A percentile compares a stretch with the other conserved stretches of the same genome.
Evolutionary conservation across 345 rosid species (phyloP).

Genomic region (Eutrema yunnanense): DNA sequence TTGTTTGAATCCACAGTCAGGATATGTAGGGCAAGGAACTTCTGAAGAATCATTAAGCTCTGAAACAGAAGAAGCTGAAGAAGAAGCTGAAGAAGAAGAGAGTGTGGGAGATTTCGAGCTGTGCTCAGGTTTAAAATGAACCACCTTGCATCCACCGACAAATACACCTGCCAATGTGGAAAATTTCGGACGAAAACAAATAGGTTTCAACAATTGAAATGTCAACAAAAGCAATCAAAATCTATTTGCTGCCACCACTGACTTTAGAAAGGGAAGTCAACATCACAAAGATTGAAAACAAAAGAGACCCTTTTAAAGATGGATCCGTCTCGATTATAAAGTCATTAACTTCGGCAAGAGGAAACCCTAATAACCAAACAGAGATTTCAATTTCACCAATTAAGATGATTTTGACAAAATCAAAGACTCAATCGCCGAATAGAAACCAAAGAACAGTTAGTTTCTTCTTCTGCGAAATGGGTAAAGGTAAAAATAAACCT

Average conservation of each 20-base stretch:
- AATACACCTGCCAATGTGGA: slow-evolving; percentile 51
- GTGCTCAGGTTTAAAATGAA: slow-evolving; percentile 77
- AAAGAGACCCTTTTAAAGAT: background rate
- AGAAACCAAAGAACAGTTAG: background rate
- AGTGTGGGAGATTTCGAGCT: background rate
- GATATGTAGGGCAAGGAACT: slow-evolving; percentile 59
- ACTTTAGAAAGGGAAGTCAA: background rate
- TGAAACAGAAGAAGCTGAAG: slow-evolving; percentile 8
- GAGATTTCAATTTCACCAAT: slow-evolving; percentile 7
- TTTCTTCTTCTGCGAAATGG: no score
- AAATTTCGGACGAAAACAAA: slow-evolving; percentile 4
- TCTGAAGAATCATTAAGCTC: slow-evolving; percentile 36
- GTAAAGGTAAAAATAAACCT: background rate
- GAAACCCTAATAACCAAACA: background rate
- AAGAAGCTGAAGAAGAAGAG: background rate
- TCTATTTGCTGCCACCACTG: background rate
- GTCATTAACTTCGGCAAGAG: background rate
- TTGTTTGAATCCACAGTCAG: slow-evolving; percentile 89
- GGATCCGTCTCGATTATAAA: background rate
- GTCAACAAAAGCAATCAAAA: slow-evolving; percentile 15
- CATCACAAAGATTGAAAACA: slow-evolving; percentile 3
- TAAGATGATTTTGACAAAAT: background rate
- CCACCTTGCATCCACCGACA: slow-evolving; percentile 97
- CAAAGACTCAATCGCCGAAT: background rate
- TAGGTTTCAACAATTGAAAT: background rate